Evolutionary conservation across 2,329 filamentous ascomycete species (phyloP).

Genomic region (Gremmenia infestans): DNA sequence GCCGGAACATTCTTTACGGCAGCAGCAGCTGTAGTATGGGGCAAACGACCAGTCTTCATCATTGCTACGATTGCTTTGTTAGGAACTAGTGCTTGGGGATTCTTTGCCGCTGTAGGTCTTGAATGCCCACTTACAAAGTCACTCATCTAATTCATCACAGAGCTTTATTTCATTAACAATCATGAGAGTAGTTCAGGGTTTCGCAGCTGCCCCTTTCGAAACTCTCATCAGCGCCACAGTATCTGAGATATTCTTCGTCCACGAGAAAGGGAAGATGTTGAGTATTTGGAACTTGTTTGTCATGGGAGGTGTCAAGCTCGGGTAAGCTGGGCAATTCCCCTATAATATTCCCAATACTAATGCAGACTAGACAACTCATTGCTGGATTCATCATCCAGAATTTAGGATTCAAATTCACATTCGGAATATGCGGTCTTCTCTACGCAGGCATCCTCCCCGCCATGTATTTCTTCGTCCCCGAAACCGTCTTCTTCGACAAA

Average conservation of each 20-base stretch:
- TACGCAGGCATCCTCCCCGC: conserved; percentile 36
- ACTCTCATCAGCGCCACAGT: conserved; percentile 34
- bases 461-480: conserved; percentile 42
- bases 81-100: conserved; percentile 36
- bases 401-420: conserved; percentile 33
- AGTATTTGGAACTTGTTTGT: conserved; percentile 26
- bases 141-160: conserved; percentile 13
- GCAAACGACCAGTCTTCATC: conserved; percentile 27
- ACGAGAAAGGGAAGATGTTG: conserved; percentile 37
- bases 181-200: conserved; percentile 30
- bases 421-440: conserved; percentile 37
- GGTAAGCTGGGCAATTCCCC: conserved; percentile 13
- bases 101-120: conserved; percentile 30
- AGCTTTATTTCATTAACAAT: conserved; percentile 35
- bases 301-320: conserved; percentile 27
- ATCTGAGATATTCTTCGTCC: conserved; percentile 43
- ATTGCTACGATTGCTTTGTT: conserved; percentile 33
- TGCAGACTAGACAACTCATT: conserved; percentile 36
- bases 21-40: conserved; percentile 35
- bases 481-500: conserved; percentile 34
- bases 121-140: background rate
- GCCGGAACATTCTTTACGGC: conserved; percentile 39
- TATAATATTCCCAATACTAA: background rate
- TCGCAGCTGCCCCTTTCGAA: conserved; percentile 29
- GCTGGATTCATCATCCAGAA: conserved; percentile 35